These are phyloP conservation scores for Nidula niveotomentosa DNA, from an alignment of 1,284 basidiomycete genomes.

Conservation along the genomic window DNA sequence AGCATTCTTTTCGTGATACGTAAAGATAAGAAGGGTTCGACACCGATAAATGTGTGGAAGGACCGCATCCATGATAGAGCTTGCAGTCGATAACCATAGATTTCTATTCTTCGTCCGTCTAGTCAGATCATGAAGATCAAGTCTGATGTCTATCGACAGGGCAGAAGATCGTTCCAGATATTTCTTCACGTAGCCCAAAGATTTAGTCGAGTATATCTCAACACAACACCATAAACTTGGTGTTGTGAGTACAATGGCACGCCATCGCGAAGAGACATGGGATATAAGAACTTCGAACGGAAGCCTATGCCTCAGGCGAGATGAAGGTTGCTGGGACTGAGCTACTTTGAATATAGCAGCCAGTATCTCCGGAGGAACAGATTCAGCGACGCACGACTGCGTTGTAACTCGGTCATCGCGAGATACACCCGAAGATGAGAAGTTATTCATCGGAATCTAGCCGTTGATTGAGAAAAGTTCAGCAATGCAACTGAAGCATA, in stretches of 20 bases:
- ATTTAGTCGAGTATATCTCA: slow-evolving; percentile 15
- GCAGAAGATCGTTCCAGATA: slow-evolving; percentile 20
- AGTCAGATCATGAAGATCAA: slow-evolving; percentile 14
- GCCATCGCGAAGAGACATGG: slow-evolving; percentile 24
- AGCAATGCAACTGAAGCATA: too few relatives aligned
- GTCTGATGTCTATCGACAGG: slow-evolving; percentile 16
- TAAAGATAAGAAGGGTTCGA: slow-evolving; percentile 21
- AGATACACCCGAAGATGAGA: too few relatives aligned
- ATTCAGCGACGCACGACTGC: too few relatives aligned
- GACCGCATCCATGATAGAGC: slow-evolving; percentile 15
- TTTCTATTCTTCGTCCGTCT: not conserved
- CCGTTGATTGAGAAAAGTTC: too few relatives aligned
- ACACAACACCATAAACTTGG: slow-evolving; percentile 22
- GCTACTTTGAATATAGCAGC: slow-evolving; percentile 16
- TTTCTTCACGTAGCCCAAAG: slow-evolving; percentile 8
- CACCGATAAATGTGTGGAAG: slow-evolving; percentile 20
- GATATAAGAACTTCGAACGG: slow-evolving; percentile 7
- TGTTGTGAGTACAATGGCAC: slow-evolving; percentile 17
- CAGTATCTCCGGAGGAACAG: slow-evolving; percentile 24
- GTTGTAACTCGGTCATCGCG: too few relatives aligned
- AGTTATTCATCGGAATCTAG: too few relatives aligned
- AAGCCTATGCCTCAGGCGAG: slow-evolving; percentile 1
- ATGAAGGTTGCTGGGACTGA: too few relatives aligned
- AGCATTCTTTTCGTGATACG: slow-evolving; percentile 17
- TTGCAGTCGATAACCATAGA: slow-evolving; percentile 4